Evolutionary conservation across 2,329 filamentous ascomycete species (phyloP).

Genomic region (Sporothrix euskadiensis): DNA sequence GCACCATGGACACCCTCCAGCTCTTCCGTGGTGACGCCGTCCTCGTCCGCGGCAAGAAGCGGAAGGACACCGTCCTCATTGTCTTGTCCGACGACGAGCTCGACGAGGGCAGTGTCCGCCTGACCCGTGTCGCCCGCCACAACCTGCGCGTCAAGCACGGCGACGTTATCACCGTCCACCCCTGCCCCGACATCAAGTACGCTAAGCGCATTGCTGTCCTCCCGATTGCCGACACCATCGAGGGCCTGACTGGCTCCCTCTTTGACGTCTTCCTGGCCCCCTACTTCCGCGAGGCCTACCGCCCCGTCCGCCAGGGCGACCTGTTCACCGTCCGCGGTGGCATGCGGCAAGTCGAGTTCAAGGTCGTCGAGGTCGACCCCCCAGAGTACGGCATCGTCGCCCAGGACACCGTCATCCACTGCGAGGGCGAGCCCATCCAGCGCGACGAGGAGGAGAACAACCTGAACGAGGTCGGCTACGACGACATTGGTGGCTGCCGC

Average conservation of each 20-base stretch:
- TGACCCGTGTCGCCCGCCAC: slow-evolving; percentile 98
- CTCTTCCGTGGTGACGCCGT: slow-evolving; percentile 99
- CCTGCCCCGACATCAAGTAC: slow-evolving; percentile 99
- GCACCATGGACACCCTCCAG: slow-evolving; percentile 97
- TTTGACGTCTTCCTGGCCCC: slow-evolving; percentile 99
- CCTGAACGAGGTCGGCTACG: slow-evolving; percentile 97
- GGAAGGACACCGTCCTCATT: slow-evolving; percentile 97
- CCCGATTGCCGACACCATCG: slow-evolving; percentile 95
- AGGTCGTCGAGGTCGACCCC: slow-evolving; percentile 97
- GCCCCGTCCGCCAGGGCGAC: slow-evolving; percentile 94
- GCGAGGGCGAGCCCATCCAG: slow-evolving; percentile 93
- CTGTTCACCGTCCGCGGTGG: slow-evolving; percentile 96
- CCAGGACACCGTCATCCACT: slow-evolving; percentile 98
- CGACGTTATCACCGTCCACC: slow-evolving; percentile 94
- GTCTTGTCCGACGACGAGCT: slow-evolving; percentile 97
- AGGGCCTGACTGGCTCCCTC: slow-evolving; percentile 94
- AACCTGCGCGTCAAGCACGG: slow-evolving; percentile 98
- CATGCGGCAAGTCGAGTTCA: slow-evolving; percentile 99
- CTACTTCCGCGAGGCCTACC: slow-evolving; percentile 99
- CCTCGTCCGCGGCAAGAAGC: slow-evolving; percentile 98
- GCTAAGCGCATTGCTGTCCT: slow-evolving; percentile 98
- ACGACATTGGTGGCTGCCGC: slow-evolving; percentile 97
- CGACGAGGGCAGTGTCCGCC: slow-evolving; percentile 92
- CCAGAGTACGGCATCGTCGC: slow-evolving; percentile 98
- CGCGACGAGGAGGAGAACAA: slow-evolving; percentile 99